These are phyloP conservation scores for Cutaneotrichosporon cavernicola DNA, from an alignment of 1,284 basidiomycete genomes.

Conservation along the genomic window DNA sequence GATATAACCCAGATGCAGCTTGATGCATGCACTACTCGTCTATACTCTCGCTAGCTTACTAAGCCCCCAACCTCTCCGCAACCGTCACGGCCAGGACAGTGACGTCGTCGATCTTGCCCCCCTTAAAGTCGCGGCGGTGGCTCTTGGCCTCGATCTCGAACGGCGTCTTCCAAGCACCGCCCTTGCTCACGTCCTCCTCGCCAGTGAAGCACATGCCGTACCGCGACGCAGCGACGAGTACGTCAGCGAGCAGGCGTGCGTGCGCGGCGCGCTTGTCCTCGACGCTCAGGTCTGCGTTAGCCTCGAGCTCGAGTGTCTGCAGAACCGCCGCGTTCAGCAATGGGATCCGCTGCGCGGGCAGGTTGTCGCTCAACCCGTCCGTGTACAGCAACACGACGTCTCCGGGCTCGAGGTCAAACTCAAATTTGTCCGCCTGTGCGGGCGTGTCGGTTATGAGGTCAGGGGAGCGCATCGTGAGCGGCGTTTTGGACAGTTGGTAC, in stretches of 20 bases:
- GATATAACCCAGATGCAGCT: neutral
- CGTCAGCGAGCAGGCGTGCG: slow-evolving; percentile 52
- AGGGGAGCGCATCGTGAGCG: slow-evolving; percentile 25
- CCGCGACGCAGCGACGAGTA: slow-evolving; percentile 53
- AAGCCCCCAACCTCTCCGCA: slow-evolving; percentile 7
- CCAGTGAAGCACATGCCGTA: slow-evolving; percentile 51
- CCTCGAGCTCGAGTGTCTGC: slow-evolving; percentile 35
- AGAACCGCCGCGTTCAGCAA: slow-evolving; percentile 37
- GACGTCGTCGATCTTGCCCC: slow-evolving; percentile 54
- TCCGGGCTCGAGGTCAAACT: slow-evolving; percentile 45
- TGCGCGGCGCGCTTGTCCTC: slow-evolving; percentile 41
- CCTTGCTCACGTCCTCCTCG: slow-evolving; percentile 31
- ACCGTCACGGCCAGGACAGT: slow-evolving; percentile 8
- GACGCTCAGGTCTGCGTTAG: slow-evolving; percentile 38
- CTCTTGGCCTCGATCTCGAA: slow-evolving; percentile 49
- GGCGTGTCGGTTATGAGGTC: slow-evolving; percentile 39
- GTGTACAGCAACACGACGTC: slow-evolving; percentile 55
- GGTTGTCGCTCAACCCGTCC: slow-evolving; percentile 60
- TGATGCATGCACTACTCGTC: neutral
- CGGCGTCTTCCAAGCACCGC: slow-evolving; percentile 47
- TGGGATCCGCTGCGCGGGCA: slow-evolving; percentile 52
- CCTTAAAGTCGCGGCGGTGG: slow-evolving; percentile 52
- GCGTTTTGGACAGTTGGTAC: slow-evolving; percentile 45
- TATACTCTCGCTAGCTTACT: neutral
- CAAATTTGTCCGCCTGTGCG: slow-evolving; percentile 38